Evolutionary conservation across 2,329 filamentous ascomycete species (phyloP), one percentile per base, ranked within the genome.

Genomic region (Sphaerulina vaccinii): DNA sequence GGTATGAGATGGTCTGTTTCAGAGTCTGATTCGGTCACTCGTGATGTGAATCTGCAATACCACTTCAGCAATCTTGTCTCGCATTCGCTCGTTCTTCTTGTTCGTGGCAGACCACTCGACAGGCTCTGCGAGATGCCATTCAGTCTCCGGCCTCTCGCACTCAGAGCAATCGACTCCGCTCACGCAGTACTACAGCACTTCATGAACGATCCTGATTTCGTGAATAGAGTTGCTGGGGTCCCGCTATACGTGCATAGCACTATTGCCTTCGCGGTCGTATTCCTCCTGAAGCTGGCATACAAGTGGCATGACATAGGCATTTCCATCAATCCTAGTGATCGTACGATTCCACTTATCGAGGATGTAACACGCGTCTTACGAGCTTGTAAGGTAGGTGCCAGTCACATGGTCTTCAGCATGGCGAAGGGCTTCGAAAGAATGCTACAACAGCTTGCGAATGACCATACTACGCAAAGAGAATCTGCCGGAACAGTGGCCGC

Each of bases 341-440:
- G 51, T 9, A 56, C 54, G 3, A 43, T 54, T 16, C 54, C 54
- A 13, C 37, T 56, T 16, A 46, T 54, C 21, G 46, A 56, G 24
- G 41, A 36, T 11, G 51, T 49, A n/a, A 51, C 53, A 33, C 15
- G 35, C 16, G 21, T 50, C 5, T 39, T 56, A 8, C 45, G 42
- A 18, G 41, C 15, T 9, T 56, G 54, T 36, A 56, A 54, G 35
- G 54, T 46, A 6, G 54, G 54, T 36, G 51, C 51, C 5, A 49
- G 36, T 39, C 54, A 56, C n/a, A 56, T 56, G 46, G 48, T 56
- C 23, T 54, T 54, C 33, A 54, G 54, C 40, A 56, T 56, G 54
- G 54, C 51, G 2, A 48, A 46, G 27, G 54, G 54, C 19, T 56
- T 56, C 37, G 46, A 54, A n/a, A 29, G 54, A 23, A 56, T 56